A percentile compares a stretch with the other conserved stretches of the same genome.
phyloP scores from a whole-genome alignment of 2,329 filamentous ascomycete species.

The Paraphaeosphaeria sporulosa region DNA sequence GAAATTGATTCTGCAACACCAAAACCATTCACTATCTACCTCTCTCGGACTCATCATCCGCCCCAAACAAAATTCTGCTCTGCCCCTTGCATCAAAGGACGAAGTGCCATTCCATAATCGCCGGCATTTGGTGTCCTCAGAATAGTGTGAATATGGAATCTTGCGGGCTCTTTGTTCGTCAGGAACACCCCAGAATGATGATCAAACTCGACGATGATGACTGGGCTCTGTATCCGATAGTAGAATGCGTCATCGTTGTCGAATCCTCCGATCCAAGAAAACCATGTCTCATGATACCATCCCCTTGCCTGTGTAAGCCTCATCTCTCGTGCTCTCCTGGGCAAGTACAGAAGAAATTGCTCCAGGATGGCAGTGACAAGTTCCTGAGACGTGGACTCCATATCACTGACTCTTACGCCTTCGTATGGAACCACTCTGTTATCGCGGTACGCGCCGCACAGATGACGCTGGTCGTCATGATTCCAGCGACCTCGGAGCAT shows the following conservation, averaged over 20 bases:
- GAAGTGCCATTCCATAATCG: conserved; percentile 67
- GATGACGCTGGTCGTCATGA: conserved; percentile 78
- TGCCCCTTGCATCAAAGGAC: not conserved
- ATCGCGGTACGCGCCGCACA: conserved; percentile 80
- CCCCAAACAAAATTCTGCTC: not conserved
- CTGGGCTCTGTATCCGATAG: conserved; percentile 78
- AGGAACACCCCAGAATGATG: conserved; percentile 82
- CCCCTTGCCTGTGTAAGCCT: too few species aligned
- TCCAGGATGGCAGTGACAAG: too few species aligned
- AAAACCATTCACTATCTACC: not conserved
- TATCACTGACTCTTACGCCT: conserved; percentile 64
- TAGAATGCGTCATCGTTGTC: conserved; percentile 75
- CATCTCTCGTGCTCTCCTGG: too few species aligned
- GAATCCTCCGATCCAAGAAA: too few species aligned
- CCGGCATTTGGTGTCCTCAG: conserved; percentile 76
- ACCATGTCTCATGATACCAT: too few species aligned
- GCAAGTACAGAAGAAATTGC: too few species aligned
- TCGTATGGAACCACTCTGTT: conserved; percentile 78
- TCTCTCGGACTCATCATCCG: too few species aligned
- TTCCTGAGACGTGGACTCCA: conserved; percentile 54
- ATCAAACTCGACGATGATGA: conserved; percentile 78
- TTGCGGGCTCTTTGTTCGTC: conserved; percentile 73
- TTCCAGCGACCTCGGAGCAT: conserved; percentile 79
- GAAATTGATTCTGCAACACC: too few species aligned
- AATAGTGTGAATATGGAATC: conserved; percentile 81